Evolutionary conservation across 495 filamentous ascomycete genomes (phyloP).

Genomic region (Podospora pseudopauciseta): DNA sequence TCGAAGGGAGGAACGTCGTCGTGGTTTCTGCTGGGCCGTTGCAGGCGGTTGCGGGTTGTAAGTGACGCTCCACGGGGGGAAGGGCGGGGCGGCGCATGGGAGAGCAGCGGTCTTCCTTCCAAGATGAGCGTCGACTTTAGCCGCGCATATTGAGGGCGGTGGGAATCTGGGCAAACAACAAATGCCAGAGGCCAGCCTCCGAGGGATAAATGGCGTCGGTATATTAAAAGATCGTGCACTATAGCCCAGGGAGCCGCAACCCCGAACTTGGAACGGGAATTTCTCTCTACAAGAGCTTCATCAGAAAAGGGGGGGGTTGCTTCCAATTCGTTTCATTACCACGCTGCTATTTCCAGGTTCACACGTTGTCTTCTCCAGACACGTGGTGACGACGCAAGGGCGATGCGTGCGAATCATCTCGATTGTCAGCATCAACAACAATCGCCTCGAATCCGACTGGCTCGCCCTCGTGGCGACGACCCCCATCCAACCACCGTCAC

Average conservation of each 20-base stretch:
- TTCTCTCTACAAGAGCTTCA: neutral
- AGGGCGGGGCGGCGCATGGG: neutral
- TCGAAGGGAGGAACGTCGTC: slow-evolving; percentile 2
- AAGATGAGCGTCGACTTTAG: slow-evolving; percentile 25
- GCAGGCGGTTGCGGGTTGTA: slow-evolving; percentile 2
- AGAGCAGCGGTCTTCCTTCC: slow-evolving; percentile 9
- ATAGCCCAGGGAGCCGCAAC: slow-evolving; percentile 30
- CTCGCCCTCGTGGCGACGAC: neutral
- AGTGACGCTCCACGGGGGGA: neutral
- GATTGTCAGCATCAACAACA: neutral
- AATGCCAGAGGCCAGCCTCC: slow-evolving; percentile 21
- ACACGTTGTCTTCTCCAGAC: neutral
- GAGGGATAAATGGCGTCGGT: slow-evolving; percentile 28
- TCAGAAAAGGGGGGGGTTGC: neutral
- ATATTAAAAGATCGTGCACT: slow-evolving; percentile 25
- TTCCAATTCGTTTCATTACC: slow-evolving; percentile 12
- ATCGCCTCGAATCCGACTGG: neutral
- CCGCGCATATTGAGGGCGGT: slow-evolving; percentile 29
- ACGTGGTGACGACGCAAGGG: neutral
- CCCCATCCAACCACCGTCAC: neutral
- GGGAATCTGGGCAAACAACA: slow-evolving; percentile 12
- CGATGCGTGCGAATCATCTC: neutral
- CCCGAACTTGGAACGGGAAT: slow-evolving; percentile 18
- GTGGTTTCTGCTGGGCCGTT: neutral
- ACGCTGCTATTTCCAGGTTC: slow-evolving; percentile 6